phyloP scores from a whole-genome alignment of 331 rosid genomes.

The Pyrus hybrid region DNA sequence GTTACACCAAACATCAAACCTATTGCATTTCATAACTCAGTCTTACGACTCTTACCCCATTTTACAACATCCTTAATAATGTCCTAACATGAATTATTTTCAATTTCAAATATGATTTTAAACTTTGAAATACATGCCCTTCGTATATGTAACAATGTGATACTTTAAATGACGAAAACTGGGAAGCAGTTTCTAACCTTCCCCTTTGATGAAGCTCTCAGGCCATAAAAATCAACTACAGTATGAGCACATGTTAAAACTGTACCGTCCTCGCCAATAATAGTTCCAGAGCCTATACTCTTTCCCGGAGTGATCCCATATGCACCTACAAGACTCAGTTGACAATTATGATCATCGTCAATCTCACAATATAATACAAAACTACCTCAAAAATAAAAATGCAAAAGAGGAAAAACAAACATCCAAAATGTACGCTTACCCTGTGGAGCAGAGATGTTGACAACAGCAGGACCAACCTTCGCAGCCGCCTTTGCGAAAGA shows the following conservation, averaged over 20 bases:
- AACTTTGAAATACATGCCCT: too few species aligned
- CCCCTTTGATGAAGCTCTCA: slow-evolving; percentile 43
- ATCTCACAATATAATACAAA: background rate
- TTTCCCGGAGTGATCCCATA: slow-evolving; percentile 34
- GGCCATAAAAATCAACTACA: slow-evolving; percentile 55
- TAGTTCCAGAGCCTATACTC: slow-evolving; percentile 77
- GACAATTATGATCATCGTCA: background rate
- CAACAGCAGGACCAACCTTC: slow-evolving; percentile 77
- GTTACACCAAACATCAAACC: background rate
- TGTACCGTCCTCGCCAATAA: slow-evolving; percentile 72
- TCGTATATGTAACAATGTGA: background rate
- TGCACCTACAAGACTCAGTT: slow-evolving; percentile 24
- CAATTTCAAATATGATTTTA: too few species aligned
- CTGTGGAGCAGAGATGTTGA: slow-evolving; percentile 53
- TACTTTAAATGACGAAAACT: background rate
- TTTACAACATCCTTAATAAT: too few species aligned
- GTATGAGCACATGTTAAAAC: slow-evolving; percentile 86
- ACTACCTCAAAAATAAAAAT: background rate
- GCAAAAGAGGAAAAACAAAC: background rate
- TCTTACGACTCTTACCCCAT: background rate
- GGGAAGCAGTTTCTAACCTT: slow-evolving; percentile 41
- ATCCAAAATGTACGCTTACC: background rate
- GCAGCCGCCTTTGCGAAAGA: slow-evolving; percentile 90
- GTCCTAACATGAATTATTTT: too few species aligned
- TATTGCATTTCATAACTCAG: background rate